A percentile compares a stretch with the other conserved stretches of the same genome.
Evolutionary conservation across 1,139 yeast species (phyloP).

Genomic region (Kurtzmaniella quercitrusa): DNA sequence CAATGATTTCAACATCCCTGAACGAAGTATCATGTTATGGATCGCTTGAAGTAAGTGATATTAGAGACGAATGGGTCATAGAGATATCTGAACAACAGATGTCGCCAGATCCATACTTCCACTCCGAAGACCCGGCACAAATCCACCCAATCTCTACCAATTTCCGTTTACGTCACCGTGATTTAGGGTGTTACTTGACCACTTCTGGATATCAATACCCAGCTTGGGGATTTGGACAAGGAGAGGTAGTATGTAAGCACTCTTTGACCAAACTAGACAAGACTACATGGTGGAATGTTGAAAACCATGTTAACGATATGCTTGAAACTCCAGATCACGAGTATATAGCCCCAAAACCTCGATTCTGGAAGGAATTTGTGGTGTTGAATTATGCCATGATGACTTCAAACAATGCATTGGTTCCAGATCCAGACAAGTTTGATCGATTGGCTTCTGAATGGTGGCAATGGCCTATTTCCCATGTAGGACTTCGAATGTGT

Average conservation of each 20-base stretch:
- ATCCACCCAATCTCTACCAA: conserved; percentile 70
- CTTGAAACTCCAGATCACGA: conserved; percentile 31
- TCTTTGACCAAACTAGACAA: conserved; percentile 51
- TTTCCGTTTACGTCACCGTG: conserved; percentile 59
- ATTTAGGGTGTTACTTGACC: conserved; percentile 67
- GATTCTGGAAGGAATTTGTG: conserved; percentile 68
- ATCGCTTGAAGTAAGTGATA: conserved; percentile 48
- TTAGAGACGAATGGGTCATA: conserved; percentile 68
- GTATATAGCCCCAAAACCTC: conserved; percentile 63
- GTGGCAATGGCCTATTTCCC: conserved; percentile 80
- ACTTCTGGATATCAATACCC: conserved; percentile 72
- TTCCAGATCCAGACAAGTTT: conserved; percentile 66
- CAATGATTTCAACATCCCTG: conserved; percentile 48
- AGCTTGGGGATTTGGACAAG: conserved; percentile 78
- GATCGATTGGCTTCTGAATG: conserved; percentile 65
- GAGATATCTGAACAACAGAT: conserved; percentile 57
- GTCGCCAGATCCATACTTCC: conserved; percentile 48
- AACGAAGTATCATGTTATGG: conserved; percentile 74
- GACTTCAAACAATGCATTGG: conserved; percentile 69
- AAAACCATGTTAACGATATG: conserved; percentile 53
- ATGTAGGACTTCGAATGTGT: conserved; percentile 66
- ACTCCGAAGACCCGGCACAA: conserved; percentile 31
- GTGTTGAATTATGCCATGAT: conserved; percentile 72
- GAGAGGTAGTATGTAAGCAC: conserved; percentile 68
- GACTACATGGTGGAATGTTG: conserved; percentile 79